Base-by-base conservation (phyloP, 768 basidiomycete genomes). In the Megacollybia marginata region DNA sequence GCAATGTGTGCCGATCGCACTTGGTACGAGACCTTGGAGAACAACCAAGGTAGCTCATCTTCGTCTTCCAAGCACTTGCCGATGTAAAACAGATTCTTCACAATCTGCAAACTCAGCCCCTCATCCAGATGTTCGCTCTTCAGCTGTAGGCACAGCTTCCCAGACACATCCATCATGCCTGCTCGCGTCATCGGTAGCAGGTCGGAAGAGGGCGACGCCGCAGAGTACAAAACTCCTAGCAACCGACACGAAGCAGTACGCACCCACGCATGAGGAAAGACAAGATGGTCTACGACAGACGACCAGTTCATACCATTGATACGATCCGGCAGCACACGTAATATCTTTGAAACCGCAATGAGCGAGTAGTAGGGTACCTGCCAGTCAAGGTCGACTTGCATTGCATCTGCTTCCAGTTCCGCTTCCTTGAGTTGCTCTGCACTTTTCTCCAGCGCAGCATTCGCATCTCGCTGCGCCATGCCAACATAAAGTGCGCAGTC, bases 211-310 rank as follows among this genome's bases (percentile, higher is more conserved):
- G 12, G 33, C 12, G 78, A 75, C 4, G 65, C 55, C 3, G 76
- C 72, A 5, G 75, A 64, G 62, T 88, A 92, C 5, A 92, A 67
- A 18, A 74, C 58, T 15, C 91, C 91, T 2, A 96, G 62, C 11
- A 92, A 71, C 49, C 90, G 76, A 51, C 85, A 84, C 1, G 92
- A 75, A 1, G 85, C 86, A 5, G 80, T 82, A 38, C 94, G 84
- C 0, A 96, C 92, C 95, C 94, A 97, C 4, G 90, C 80, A 63
- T 99, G 96, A 5, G 94, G 93, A 68, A 85, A 97, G 2, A 87
- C 71, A 3, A 97, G 77, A 57, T 88, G 83, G 0, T 69, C 57
- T 19, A 79, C 69, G 38, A 96, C 72, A 1, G 71, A 59, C 9
- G 66, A 56, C 92, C 93, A 95, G 1, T 73, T 62, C 1, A 89